Percentiles rank a stretch among this genome's conserved stretches.
Conservation (phyloP, 768 basidiomycete species). For the Rhizopogon sp. region DNA sequence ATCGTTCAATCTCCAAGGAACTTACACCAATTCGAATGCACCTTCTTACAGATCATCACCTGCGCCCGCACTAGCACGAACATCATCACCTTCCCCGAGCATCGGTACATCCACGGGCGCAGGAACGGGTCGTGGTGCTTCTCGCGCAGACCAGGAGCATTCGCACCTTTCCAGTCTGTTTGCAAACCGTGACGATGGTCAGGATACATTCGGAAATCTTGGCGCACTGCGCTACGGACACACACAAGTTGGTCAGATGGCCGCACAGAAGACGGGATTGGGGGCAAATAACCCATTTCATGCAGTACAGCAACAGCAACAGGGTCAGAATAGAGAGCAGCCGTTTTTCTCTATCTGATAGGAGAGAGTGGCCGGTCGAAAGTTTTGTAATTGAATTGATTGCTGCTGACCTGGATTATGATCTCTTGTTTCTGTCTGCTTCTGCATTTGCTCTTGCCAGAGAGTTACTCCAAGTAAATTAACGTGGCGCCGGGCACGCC, state of each 20-base stretch:
- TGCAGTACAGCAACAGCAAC: constrained; percentile 50
- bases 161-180: constrained; percentile 74
- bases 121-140: constrained; percentile 18
- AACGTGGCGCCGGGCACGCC: too few species aligned
- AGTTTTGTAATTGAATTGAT: too few species aligned
- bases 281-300: constrained; percentile 64
- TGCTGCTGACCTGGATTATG: too few species aligned
- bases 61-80: constrained; percentile 36
- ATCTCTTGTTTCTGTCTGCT: too few species aligned
- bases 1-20: constrained; percentile 65
- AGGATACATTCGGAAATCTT: constrained; percentile 92
- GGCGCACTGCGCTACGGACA: constrained; percentile 72
- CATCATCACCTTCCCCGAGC: constrained; percentile 35
- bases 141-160: constrained; percentile 63
- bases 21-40: constrained; percentile 46
- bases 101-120: constrained; percentile 18
- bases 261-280: constrained; percentile 43
- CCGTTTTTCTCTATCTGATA: constrained; percentile 72
- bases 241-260: constrained; percentile 46
- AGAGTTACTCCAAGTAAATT: too few species aligned
- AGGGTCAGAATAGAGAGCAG: constrained; percentile 43
- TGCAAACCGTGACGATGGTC: constrained; percentile 85
- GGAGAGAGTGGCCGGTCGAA: too few species aligned
- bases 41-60: constrained; percentile 30
- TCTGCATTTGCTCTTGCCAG: too few species aligned